phyloP scores from a whole-genome alignment of 164 flowering plant genomes.

The Annona cherimola region DNA sequence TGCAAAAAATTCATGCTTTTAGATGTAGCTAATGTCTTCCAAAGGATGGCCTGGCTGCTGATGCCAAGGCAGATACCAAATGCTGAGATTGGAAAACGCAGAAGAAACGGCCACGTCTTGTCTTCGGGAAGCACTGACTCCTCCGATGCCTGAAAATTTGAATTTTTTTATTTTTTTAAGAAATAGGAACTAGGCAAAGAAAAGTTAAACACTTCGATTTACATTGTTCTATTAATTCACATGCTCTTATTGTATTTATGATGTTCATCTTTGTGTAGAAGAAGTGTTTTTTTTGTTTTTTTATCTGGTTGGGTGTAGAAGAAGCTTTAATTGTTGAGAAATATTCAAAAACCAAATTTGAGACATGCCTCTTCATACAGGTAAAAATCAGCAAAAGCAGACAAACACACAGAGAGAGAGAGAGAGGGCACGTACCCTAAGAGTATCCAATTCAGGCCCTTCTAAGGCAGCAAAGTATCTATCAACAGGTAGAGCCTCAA shows the following conservation, averaged over 20 bases:
- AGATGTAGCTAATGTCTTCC: slow-evolving; percentile 71
- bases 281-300: not conserved
- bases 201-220: not conserved
- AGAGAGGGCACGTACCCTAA: slow-evolving; percentile 36
- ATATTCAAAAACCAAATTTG: too few species aligned
- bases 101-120: slow-evolving; percentile 84
- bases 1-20: slow-evolving; percentile 63
- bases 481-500: slow-evolving; percentile 45
- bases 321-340: too few species aligned
- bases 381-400: not conserved
- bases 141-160: slow-evolving; percentile 53
- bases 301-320: too few species aligned
- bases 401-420: not conserved
- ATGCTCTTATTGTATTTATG: not conserved
- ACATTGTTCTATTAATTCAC: not conserved
- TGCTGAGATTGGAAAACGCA: slow-evolving; percentile 73
- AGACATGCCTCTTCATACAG: too few species aligned
- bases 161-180: too few species aligned
- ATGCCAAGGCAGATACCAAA: slow-evolving; percentile 86
- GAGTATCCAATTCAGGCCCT: slow-evolving; percentile 85
- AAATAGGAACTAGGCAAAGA: too few species aligned
- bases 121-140: slow-evolving; percentile 72
- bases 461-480: slow-evolving; percentile 81
- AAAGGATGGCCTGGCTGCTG: slow-evolving; percentile 89
- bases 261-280: not conserved